Evolutionary conservation across 2,329 filamentous ascomycete species (phyloP).

Genomic region (Apiospora hydei): DNA sequence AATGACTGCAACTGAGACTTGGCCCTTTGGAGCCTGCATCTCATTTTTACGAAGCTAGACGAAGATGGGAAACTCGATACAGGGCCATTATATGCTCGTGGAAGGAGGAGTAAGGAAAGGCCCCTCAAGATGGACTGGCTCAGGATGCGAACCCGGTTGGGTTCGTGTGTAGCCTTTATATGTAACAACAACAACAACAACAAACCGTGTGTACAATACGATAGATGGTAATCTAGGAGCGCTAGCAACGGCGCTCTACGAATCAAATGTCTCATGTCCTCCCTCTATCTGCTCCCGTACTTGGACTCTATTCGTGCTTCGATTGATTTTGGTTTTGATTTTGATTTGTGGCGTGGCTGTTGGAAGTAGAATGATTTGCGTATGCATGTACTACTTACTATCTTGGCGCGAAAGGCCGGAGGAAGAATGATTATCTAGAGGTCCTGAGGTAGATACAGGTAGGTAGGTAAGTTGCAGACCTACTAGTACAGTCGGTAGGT

Average conservation of each 20-base stretch:
- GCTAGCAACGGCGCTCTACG: neutral
- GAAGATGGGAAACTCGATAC: neutral
- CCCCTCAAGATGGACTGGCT: neutral
- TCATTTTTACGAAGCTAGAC: neutral
- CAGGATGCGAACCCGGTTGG: neutral
- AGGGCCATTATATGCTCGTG: neutral
- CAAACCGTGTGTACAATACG: conserved; percentile 2
- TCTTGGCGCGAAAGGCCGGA: too few relatives aligned
- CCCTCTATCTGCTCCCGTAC: neutral
- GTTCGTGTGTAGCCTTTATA: neutral
- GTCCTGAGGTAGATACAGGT: too few relatives aligned
- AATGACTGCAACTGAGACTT: neutral
- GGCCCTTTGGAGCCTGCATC: neutral
- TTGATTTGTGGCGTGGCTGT: neutral
- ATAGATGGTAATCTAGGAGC: conserved; percentile 16
- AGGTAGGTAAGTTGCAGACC: too few relatives aligned
- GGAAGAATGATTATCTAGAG: too few relatives aligned
- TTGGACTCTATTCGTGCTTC: too few relatives aligned
- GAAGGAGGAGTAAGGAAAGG: neutral
- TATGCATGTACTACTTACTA: too few relatives aligned
- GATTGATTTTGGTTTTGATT: too few relatives aligned
- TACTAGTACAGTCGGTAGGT: too few relatives aligned
- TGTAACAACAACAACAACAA: neutral
- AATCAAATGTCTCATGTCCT: conserved; percentile 17
- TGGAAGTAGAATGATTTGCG: neutral